A percentile compares a stretch with the other conserved stretches of the same genome.
These are phyloP conservation scores for Coemansia sp. DNA, from an alignment of 192 early-diverging fungal genomes.

Conservation along the genomic window DNA sequence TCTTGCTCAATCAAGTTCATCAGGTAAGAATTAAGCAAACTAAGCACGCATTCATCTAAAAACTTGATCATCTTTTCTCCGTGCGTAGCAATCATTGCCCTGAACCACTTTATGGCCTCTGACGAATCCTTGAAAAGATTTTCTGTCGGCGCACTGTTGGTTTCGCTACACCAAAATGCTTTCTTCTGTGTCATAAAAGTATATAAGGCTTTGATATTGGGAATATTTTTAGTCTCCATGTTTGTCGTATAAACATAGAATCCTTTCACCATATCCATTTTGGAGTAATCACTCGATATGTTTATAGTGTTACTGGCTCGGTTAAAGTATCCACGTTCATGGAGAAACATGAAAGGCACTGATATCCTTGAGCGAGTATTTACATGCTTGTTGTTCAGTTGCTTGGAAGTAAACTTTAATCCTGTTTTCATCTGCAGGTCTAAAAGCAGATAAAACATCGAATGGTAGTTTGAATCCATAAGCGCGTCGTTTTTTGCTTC, in stretches of 20 bases:
- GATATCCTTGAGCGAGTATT: not conserved
- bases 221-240: not conserved
- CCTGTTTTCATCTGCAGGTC: not conserved
- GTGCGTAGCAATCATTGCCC: not conserved
- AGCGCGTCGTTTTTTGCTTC: not conserved
- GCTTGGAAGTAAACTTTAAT: not conserved
- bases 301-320: not conserved
- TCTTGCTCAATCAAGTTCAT: not conserved
- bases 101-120: not conserved
- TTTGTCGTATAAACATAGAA: not conserved
- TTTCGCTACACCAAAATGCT: not conserved
- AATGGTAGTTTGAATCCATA: not conserved
- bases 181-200: not conserved
- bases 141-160: not conserved
- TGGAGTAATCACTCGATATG: not conserved
- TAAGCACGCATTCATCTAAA: not conserved
- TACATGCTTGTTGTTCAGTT: constrained; percentile 1
- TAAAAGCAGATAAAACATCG: not conserved
- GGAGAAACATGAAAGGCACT: not conserved
- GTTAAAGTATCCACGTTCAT: not conserved
- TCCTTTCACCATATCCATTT: not conserved
- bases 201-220: not conserved
- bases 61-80: not conserved
- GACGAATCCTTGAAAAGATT: not conserved
- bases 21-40: not conserved